A percentile compares a stretch with the other conserved stretches of the same genome.
These are phyloP conservation scores for Atkinsonella hypoxylon DNA, from an alignment of 2,329 filamentous ascomycete species.

Conservation along the genomic window DNA sequence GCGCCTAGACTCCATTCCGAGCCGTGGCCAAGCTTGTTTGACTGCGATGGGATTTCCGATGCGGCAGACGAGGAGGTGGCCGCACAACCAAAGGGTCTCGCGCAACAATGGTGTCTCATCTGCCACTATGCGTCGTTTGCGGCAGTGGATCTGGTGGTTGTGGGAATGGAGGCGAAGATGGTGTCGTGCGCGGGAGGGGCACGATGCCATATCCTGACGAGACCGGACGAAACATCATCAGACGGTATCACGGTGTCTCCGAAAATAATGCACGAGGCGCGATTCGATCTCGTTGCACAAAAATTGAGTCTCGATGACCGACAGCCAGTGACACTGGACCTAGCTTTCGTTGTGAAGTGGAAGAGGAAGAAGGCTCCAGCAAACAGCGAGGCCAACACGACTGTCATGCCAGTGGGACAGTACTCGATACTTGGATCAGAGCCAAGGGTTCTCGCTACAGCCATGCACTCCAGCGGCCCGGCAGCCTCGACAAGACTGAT, in stretches of 20 bases:
- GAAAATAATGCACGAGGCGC: slow-evolving; percentile 57
- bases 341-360: slow-evolving; percentile 70
- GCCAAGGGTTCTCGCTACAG: slow-evolving; percentile 64
- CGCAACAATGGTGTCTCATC: slow-evolving; percentile 70
- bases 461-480: slow-evolving; percentile 29
- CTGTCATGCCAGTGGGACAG: slow-evolving; percentile 63
- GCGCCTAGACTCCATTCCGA: slow-evolving; percentile 65
- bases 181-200: slow-evolving; percentile 50
- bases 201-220: slow-evolving; percentile 37
- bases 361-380: slow-evolving; percentile 36
- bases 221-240: slow-evolving; percentile 21
- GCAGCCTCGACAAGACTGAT: slow-evolving; percentile 24
- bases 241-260: slow-evolving; percentile 43
- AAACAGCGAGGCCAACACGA: slow-evolving; percentile 38
- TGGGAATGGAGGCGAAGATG: slow-evolving; percentile 49
- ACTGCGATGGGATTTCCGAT: slow-evolving; percentile 37
- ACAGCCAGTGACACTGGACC: slow-evolving; percentile 59
- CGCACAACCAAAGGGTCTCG: slow-evolving; percentile 43
- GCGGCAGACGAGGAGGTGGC: slow-evolving; percentile 14
- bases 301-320: slow-evolving; percentile 76
- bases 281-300: slow-evolving; percentile 62
- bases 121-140: slow-evolving; percentile 70
- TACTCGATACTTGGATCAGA: slow-evolving; percentile 73
- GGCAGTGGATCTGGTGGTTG: slow-evolving; percentile 52
- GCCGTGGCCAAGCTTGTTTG: slow-evolving; percentile 82